phyloP scores from a whole-genome alignment of 495 filamentous ascomycete genomes.

The Elasticomyces elasticus region DNA sequence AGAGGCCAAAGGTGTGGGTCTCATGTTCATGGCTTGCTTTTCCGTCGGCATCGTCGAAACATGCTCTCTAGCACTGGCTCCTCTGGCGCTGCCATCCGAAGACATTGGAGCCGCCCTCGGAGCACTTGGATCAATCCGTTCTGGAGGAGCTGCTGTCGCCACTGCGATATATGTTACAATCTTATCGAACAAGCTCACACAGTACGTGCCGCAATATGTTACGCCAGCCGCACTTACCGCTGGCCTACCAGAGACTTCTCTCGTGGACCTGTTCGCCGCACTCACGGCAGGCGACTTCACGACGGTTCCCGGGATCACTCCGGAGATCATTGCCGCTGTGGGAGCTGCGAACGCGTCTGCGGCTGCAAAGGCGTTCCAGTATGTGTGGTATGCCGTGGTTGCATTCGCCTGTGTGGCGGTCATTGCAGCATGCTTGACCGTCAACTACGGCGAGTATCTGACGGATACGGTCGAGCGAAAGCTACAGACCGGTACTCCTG shows the following conservation, averaged over 20 bases:
- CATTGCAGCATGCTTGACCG: slow-evolving; percentile 33
- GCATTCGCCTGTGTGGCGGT: slow-evolving; percentile 39
- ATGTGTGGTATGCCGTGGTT: slow-evolving; percentile 41
- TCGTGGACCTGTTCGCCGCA: slow-evolving; percentile 34
- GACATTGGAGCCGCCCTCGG: slow-evolving; percentile 43
- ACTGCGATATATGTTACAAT: slow-evolving; percentile 41
- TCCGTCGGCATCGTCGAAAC: slow-evolving; percentile 28
- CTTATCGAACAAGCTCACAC: slow-evolving; percentile 34
- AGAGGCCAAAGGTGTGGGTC: slow-evolving; percentile 16
- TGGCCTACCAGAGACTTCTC: slow-evolving; percentile 35
- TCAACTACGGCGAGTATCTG: slow-evolving; percentile 32
- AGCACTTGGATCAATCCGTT: slow-evolving; percentile 32
- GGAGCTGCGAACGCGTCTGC: slow-evolving; percentile 31
- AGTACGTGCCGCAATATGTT: slow-evolving; percentile 34
- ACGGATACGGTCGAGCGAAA: slow-evolving; percentile 33
- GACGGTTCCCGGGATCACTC: slow-evolving; percentile 36
- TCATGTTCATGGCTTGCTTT: slow-evolving; percentile 25
- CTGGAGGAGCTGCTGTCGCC: slow-evolving; percentile 26
- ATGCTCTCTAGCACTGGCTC: slow-evolving; percentile 24
- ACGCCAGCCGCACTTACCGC: slow-evolving; percentile 34
- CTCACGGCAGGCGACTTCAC: slow-evolving; percentile 32
- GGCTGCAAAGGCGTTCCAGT: slow-evolving; percentile 36
- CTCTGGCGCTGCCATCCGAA: slow-evolving; percentile 24
- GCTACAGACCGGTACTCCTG: slow-evolving; percentile 18
- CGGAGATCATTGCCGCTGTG: slow-evolving; percentile 31